A percentile compares a stretch with the other conserved stretches of the same genome.
Conservation (phyloP, 345 rosid genomes). For the Eutrema yunnanense region DNA sequence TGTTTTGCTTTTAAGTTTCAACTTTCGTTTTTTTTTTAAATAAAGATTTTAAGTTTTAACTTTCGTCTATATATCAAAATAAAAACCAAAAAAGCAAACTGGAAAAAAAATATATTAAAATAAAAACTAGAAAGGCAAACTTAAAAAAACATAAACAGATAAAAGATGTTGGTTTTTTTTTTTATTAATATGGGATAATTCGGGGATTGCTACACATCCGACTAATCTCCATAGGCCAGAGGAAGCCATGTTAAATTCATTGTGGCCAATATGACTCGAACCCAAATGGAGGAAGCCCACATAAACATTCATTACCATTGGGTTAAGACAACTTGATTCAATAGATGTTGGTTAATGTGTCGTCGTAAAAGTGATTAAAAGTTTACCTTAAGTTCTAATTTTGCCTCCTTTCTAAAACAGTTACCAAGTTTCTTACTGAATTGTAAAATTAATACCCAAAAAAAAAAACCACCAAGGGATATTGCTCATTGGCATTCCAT, state of each 20-base stretch:
- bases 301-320: too few relatives aligned
- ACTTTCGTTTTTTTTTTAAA: background rate
- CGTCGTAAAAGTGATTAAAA: background rate
- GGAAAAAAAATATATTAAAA: background rate
- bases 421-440: background rate
- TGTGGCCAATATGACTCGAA: too few relatives aligned
- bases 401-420: background rate
- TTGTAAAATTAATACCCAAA: background rate
- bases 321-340: too few relatives aligned
- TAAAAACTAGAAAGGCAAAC: background rate
- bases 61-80: background rate
- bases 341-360: too few relatives aligned
- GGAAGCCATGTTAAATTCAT: too few relatives aligned
- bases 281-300: too few relatives aligned
- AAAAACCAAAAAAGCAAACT: background rate
- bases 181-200: too few relatives aligned
- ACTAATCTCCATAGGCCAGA: too few relatives aligned
- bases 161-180: too few relatives aligned
- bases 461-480: background rate
- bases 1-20: background rate
- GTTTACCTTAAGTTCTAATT: background rate
- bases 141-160: background rate
- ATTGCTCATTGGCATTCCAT: background rate
- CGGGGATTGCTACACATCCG: too few relatives aligned
- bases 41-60: background rate